A percentile compares a stretch with the other conserved stretches of the same genome.
These are phyloP conservation scores for Tolypocladium pustulatum DNA, from an alignment of 2,329 filamentous ascomycete genomes.

Conservation along the genomic window DNA sequence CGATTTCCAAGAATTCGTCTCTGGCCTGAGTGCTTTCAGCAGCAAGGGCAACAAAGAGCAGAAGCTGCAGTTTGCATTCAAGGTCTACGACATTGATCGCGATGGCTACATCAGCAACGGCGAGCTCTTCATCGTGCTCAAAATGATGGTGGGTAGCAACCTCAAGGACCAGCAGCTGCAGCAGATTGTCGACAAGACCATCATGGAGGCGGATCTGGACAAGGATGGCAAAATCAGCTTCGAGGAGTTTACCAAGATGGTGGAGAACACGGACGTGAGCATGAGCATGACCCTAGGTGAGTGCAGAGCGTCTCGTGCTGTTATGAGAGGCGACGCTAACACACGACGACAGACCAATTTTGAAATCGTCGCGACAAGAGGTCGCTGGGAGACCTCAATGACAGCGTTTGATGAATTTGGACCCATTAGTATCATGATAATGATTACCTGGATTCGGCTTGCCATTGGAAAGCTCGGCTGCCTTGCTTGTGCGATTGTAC, in stretches of 20 bases:
- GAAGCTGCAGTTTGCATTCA: constrained; percentile 95
- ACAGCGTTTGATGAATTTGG: constrained; percentile 6
- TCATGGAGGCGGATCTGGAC: constrained; percentile 97
- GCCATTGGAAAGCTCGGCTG: background rate
- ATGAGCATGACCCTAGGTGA: constrained; percentile 65
- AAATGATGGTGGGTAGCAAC: constrained; percentile 99
- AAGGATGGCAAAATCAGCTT: constrained; percentile 97
- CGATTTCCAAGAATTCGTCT: constrained; percentile 98
- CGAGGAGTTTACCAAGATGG: constrained; percentile 98
- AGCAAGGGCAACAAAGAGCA: constrained; percentile 99
- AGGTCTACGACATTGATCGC: constrained; percentile 98
- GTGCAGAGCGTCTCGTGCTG: constrained; percentile 14
- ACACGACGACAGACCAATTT: constrained; percentile 11
- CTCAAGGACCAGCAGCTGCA: constrained; percentile 98
- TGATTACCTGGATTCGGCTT: constrained; percentile 9
- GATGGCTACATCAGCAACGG: constrained; percentile 98
- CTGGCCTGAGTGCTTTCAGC: constrained; percentile 87
- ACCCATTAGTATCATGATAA: constrained; percentile 15
- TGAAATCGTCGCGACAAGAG: constrained; percentile 2
- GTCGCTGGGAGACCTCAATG: constrained; percentile 8
- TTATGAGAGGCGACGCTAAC: constrained; percentile 1
- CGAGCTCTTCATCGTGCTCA: constrained; percentile 96
- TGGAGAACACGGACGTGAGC: constrained; percentile 80
- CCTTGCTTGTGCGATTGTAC: background rate
- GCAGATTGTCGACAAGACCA: constrained; percentile 99